These are phyloP conservation scores for Dactylonectria estremocensis DNA, from an alignment of 2,329 filamentous ascomycete species.

Conservation along the genomic window DNA sequence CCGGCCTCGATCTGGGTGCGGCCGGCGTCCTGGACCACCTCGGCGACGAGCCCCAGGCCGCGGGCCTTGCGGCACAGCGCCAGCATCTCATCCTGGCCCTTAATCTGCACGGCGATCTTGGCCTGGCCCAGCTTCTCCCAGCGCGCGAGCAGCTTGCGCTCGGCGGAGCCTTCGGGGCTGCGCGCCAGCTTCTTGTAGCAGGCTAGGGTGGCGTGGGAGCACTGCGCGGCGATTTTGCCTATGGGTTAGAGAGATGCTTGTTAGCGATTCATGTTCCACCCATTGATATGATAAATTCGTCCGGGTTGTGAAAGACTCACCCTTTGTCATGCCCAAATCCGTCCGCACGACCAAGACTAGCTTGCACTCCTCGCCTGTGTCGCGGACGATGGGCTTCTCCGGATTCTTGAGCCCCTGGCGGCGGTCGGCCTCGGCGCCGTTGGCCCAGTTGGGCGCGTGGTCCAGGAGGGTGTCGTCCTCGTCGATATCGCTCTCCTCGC, in stretches of 20 bases:
- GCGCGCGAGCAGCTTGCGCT: slow-evolving; percentile 77
- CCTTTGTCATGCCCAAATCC: slow-evolving; percentile 97
- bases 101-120: slow-evolving; percentile 93
- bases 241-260: slow-evolving; percentile 6
- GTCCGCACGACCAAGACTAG: slow-evolving; percentile 92
- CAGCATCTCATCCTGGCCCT: slow-evolving; percentile 87
- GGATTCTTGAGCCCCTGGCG: slow-evolving; percentile 67
- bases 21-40: slow-evolving; percentile 95
- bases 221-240: slow-evolving; percentile 98
- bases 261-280: not conserved
- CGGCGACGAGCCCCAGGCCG: slow-evolving; percentile 87
- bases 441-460: slow-evolving; percentile 78
- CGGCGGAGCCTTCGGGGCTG: slow-evolving; percentile 67
- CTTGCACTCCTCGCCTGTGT: slow-evolving; percentile 86
- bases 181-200: slow-evolving; percentile 90
- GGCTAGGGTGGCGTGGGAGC: slow-evolving; percentile 94
- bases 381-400: slow-evolving; percentile 55
- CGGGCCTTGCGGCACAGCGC: slow-evolving; percentile 82
- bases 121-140: slow-evolving; percentile 93
- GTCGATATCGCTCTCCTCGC: slow-evolving; percentile 78
- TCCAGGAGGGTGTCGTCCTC: slow-evolving; percentile 72
- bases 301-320: slow-evolving; percentile 62
- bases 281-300: not conserved
- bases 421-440: slow-evolving; percentile 72
- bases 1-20: slow-evolving; percentile 96